Conservation (phyloP, 2,329 filamentous ascomycete genomes). For the Didymella glomerata region DNA sequence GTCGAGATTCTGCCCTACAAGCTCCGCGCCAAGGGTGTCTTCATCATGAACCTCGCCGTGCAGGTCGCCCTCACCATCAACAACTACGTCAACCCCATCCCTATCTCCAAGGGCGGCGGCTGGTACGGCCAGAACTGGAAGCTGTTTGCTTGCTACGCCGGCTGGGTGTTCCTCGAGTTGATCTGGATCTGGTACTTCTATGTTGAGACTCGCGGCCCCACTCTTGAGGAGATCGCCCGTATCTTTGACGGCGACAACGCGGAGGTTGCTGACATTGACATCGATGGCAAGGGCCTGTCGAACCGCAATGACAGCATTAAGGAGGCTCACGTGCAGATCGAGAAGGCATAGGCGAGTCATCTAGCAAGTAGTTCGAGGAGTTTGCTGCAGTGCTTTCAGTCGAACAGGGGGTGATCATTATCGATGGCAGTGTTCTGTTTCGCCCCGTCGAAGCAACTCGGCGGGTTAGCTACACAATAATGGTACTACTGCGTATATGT, state of each 20-base stretch:
- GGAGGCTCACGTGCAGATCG: background rate
- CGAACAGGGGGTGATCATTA: no score
- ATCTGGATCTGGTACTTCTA: constrained; percentile 63
- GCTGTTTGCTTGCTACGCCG: constrained; percentile 31
- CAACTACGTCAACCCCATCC: constrained; percentile 65
- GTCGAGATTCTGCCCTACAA: constrained; percentile 57
- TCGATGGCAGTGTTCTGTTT: no score
- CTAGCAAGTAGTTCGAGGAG: background rate
- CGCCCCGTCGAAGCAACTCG: no score
- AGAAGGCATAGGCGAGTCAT: background rate
- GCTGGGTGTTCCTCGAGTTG: background rate
- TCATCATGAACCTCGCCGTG: constrained; percentile 67
- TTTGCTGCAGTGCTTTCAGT: no score
- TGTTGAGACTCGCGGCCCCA: constrained; percentile 71
- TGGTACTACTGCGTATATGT: no score
- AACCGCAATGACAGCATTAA: background rate
- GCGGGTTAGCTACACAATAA: no score
- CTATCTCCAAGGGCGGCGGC: background rate
- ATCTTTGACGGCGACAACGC: constrained; percentile 72
- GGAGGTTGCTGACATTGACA: background rate
- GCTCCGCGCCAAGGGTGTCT: constrained; percentile 56
- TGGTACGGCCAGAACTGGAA: constrained; percentile 55
- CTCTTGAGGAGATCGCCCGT: constrained; percentile 71
- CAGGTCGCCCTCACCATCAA: constrained; percentile 67
- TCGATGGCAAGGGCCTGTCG: background rate